Base-by-base conservation (phyloP, 2,329 filamentous ascomycete species). In the Aspergillus sp. region DNA sequence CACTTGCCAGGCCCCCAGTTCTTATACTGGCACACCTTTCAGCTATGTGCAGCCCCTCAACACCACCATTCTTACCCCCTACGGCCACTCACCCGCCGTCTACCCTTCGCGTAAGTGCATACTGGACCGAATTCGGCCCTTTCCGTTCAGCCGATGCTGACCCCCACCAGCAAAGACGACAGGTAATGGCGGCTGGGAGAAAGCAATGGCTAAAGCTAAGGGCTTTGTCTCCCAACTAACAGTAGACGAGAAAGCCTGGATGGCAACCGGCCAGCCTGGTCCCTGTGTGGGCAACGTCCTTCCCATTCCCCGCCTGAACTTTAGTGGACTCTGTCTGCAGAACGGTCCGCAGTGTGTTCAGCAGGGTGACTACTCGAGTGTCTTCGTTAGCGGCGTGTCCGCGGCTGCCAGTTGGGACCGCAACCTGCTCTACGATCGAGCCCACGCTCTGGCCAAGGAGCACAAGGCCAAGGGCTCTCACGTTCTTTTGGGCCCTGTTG, bases 331-430 rank as follows among this genome's bases (percentile, higher is more conserved):
- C 13, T 65, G 63, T 43, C 46, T 65, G 1, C 62, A 65, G 43
- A 57, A 65, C 27, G 60, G 61, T 0, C 63, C 62, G 1, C 46
- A 60, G 43, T 85, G 86, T 19, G 73, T 90, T 17, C 79, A 84
- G 5, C 77, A 79, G 13, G 81, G 82, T 3, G 84, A 88, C 54
- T 81, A 86, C 52, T 79, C 83, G 41, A 88, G 85, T 1, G 84
- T 81, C 0, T 90, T 90, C 55, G 84, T 85, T 1, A 79, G 84
- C 12, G 86, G 86, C 32, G 84, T 90, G 52, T 88, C 84, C 0
- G 78, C 76, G 1, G 85, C 83, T 17, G 83, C 84, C 1, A 67
- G 65, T 6, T 84, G 81, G 81, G 79, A 83, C 49, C 69, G 65
- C 44, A 72, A 76, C 3, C 56, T 83, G 49, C 76, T 80, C 0